Conservation (phyloP, 129 eudicot genomes). For the Lactuca sativa region DNA sequence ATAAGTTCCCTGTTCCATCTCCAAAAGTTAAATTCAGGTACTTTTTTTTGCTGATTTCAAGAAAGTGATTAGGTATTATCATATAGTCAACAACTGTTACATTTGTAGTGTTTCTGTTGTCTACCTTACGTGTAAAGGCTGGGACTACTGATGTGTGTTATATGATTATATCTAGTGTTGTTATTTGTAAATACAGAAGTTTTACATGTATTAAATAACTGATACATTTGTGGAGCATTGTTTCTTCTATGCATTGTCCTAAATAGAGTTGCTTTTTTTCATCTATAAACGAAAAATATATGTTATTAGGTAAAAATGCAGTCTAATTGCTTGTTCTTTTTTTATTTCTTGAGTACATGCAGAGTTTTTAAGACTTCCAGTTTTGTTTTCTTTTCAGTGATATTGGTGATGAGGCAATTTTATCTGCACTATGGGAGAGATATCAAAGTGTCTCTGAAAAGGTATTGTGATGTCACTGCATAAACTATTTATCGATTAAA, state of each 20-base stretch:
- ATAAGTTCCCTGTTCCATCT: constrained; percentile 64
- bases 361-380: constrained; percentile 15
- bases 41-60: constrained; percentile 9
- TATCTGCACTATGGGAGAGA: constrained; percentile 68
- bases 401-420: constrained; percentile 84
- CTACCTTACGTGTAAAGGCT: too few relatives aligned
- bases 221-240: constrained; percentile 12
- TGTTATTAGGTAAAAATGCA: too few relatives aligned
- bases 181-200: constrained; percentile 2
- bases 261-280: background rate
- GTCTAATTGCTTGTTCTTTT: background rate
- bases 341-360: background rate
- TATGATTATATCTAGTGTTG: background rate
- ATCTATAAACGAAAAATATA: too few relatives aligned
- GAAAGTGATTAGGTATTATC: background rate
- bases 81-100: background rate
- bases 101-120: background rate
- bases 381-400: constrained; percentile 51
- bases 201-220: background rate
- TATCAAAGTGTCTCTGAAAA: constrained; percentile 57
- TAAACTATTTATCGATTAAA: background rate
- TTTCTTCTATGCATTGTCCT: background rate
- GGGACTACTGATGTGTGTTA: too few relatives aligned
- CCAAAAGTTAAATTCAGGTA: constrained; percentile 76
- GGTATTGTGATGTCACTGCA: constrained; percentile 44